These are phyloP conservation scores for Tephrocybe sp. DNA, from an alignment of 768 basidiomycete species.

Conservation along the genomic window DNA sequence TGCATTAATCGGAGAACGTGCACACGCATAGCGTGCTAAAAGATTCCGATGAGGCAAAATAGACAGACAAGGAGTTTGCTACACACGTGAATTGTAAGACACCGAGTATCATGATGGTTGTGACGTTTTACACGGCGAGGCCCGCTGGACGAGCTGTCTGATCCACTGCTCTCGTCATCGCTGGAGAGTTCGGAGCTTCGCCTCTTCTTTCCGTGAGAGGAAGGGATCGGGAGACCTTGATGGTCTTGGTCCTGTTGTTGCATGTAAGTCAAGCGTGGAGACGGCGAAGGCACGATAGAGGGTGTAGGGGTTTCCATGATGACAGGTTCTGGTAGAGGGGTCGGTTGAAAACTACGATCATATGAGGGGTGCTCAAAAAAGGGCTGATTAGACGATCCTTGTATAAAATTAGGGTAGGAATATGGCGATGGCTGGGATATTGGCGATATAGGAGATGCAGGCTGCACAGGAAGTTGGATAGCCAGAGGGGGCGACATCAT, in stretches of 20 bases:
- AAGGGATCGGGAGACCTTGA: constrained; percentile 13
- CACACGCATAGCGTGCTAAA: constrained; percentile 68
- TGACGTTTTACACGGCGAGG: constrained; percentile 41
- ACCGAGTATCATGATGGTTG: constrained; percentile 64
- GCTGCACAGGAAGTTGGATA: constrained; percentile 26
- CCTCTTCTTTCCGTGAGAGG: constrained; percentile 25
- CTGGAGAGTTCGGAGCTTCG: constrained; percentile 32
- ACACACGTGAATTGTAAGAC: constrained; percentile 67
- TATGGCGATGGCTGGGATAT: constrained; percentile 30
- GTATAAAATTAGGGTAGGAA: constrained; percentile 32
- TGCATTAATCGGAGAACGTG: constrained; percentile 66
- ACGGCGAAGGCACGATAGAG: constrained; percentile 32
- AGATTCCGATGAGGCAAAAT: constrained; percentile 2
- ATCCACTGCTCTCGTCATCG: constrained; percentile 34
- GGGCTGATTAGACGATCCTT: constrained; percentile 36
- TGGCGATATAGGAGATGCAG: constrained; percentile 39
- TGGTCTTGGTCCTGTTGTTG: constrained; percentile 16
- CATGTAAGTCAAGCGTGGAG: constrained; percentile 23
- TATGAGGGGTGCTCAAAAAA: constrained; percentile 15
- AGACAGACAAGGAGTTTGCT: neutral
- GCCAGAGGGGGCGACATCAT: constrained; percentile 28
- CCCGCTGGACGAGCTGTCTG: constrained; percentile 32
- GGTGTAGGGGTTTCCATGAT: constrained; percentile 19
- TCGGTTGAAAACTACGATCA: constrained; percentile 15
- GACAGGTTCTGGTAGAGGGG: constrained; percentile 15